Conservation (phyloP, 148 eudicot species). For the Rhododendron williamsianum region DNA sequence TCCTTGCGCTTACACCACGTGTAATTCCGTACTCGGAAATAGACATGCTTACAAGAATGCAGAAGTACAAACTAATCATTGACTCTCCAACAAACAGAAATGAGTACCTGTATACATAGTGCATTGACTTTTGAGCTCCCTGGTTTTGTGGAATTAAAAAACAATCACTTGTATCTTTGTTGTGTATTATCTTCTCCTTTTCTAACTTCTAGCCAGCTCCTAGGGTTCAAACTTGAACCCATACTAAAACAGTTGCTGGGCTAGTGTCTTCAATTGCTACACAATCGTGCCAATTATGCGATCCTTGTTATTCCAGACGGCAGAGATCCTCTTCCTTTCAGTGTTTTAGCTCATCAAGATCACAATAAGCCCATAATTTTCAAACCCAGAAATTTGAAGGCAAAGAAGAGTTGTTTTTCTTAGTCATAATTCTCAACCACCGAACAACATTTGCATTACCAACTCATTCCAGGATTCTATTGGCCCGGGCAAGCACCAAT, state of each 20-base stretch:
- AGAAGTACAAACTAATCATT: not conserved
- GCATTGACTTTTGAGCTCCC: not conserved
- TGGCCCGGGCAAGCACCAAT: constrained; percentile 98
- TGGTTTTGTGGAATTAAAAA: not conserved
- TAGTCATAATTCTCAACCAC: constrained; percentile 5
- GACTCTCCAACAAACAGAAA: not conserved
- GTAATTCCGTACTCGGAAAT: not conserved
- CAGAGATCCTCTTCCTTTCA: not conserved
- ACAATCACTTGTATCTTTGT: not conserved
- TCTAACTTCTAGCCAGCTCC: not conserved
- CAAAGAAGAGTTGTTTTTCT: not conserved
- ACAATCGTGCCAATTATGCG: not conserved
- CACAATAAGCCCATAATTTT: not conserved
- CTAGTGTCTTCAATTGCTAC: not conserved
- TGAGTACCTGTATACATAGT: not conserved
- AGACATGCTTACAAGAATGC: not conserved
- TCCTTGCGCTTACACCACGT: not conserved
- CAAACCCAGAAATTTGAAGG: not conserved
- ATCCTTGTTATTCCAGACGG: not conserved
- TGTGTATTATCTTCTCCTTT: not conserved
- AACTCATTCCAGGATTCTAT: constrained; percentile 83
- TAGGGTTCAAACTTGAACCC: not conserved
- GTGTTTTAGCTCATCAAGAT: not conserved
- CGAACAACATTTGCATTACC: constrained; percentile 49
- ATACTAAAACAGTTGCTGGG: not conserved